A percentile compares a stretch with the other conserved stretches of the same genome.
Conservation (phyloP, 2,329 filamentous ascomycete species). For the Penicillium sp. region DNA sequence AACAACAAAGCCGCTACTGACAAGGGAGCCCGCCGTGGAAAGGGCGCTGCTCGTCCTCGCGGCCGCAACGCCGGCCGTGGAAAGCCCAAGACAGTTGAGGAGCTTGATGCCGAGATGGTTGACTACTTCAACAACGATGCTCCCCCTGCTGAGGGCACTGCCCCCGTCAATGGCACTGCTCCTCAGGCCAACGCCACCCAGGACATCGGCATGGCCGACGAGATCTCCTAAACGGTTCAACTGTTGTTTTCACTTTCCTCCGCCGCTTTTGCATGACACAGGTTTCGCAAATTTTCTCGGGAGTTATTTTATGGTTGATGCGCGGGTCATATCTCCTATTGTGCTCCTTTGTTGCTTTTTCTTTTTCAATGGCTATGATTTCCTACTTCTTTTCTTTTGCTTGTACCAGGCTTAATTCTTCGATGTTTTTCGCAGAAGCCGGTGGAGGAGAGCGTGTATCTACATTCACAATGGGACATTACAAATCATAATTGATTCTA, state of each 20-base stretch:
- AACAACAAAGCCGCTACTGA: conserved; percentile 8
- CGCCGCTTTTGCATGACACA: conserved; percentile 6
- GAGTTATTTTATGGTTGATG: conserved; percentile 25
- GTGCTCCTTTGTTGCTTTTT: conserved; percentile 9
- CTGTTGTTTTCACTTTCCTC: conserved; percentile 1
- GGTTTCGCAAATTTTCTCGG: conserved; percentile 2
- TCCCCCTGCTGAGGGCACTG: conserved; percentile 42
- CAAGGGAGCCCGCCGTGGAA: conserved; percentile 31
- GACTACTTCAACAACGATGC: conserved; percentile 72
- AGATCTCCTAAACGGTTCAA: conserved; percentile 50
- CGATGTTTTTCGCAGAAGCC: conserved; percentile 6
- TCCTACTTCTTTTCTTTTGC: conserved; percentile 13
- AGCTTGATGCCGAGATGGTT: conserved; percentile 95
- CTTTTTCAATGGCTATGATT: conserved; percentile 14
- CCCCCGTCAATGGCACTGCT: conserved; percentile 48
- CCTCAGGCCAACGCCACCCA: conserved; percentile 51
- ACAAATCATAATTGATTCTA: conserved; percentile 7
- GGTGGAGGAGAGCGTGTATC: conserved; percentile 21
- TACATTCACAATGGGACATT: conserved; percentile 17
- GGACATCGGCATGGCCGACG: conserved; percentile 55
- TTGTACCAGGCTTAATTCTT: conserved; percentile 10
- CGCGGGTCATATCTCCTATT: conserved; percentile 27
- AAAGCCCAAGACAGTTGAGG: conserved; percentile 86
- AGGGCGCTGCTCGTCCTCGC: conserved; percentile 50
- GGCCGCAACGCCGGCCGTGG: conserved; percentile 62